Conservation (phyloP, 441 rosid genomes). For the Macaranga tanarius region DNA sequence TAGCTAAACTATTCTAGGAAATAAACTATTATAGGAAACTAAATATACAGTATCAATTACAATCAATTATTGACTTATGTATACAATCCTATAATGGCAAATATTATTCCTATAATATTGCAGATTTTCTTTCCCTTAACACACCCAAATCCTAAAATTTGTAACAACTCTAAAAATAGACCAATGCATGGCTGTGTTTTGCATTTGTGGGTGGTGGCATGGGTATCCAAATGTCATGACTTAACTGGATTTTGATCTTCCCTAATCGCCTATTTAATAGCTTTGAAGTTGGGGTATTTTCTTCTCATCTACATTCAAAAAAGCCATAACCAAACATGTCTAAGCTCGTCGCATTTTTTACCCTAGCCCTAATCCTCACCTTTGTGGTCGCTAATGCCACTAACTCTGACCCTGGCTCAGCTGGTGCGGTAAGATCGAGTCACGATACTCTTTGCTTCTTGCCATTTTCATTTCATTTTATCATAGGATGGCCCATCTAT, state of each 20-base stretch:
- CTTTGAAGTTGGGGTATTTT: neutral
- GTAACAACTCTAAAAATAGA: neutral
- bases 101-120: too few species aligned
- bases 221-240: neutral
- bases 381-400: conserved; percentile 20
- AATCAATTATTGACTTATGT: too few species aligned
- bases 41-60: too few species aligned
- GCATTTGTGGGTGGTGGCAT: neutral
- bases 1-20: too few species aligned
- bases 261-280: too few species aligned
- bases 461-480: too few species aligned
- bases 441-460: neutral
- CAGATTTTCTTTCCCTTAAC: too few species aligned
- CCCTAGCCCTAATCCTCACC: conserved; percentile 26
- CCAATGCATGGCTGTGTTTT: neutral
- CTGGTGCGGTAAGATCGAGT: neutral
- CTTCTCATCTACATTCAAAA: neutral
- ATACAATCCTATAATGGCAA: too few species aligned
- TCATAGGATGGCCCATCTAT: too few species aligned
- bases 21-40: too few species aligned
- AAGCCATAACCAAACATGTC: conserved; percentile 22
- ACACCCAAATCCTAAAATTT: neutral
- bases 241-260: neutral
- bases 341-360: conserved; percentile 30
- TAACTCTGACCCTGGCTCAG: conserved; percentile 8